Base-by-base conservation (phyloP, 306 rosid genomes). In the Bauhinia variegata region DNA sequence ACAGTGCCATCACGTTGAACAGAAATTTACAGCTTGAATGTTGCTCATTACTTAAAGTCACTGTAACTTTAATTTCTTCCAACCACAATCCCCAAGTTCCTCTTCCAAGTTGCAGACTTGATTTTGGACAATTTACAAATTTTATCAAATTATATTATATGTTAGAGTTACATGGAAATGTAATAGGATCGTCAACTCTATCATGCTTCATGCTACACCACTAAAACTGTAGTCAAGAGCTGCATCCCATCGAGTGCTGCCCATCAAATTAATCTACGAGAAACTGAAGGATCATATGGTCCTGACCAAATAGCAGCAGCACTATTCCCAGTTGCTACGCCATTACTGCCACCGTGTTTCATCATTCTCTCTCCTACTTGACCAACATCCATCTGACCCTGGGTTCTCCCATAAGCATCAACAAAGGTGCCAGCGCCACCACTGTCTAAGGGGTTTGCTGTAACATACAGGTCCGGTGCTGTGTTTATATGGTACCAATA, bases 361-460 rank as follows among this genome's bases (percentile, higher is more conserved):
- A 50, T 59, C 64, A 50, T 4, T 50, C 75, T 74, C 72, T 80
- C 84, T 72, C 83, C 87, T 34, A 63, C 67, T 41, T 82, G 86
- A 62, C 84, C 74, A 72, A 32, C 44, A 63, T 63, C 75, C 57
- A 58, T 70, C 47, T 75, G 72, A 75, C 60, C 77, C 47, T 77
- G 82, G 76, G 73, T 47, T 79, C 83, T 78, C 44, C 85, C 87
- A 37, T 80, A 85, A 72, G 64, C 72, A 59, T 86, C 89, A 32
- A 52, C 2, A 71, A 63, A 79, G 32, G 79, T 42, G n/a, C 83
- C 73, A 15, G 79, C 37, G n/a, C 83, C 73, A 15, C 47, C 60
- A 60, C 82, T 75, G 34, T 57, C 75, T 70, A 65, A 46, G 5
- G 78, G 75, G 7, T 71, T 76, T 32, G 82, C 61, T 7, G 80